phyloP scores from a whole-genome alignment of 257 asterid species.

The Paulownia fortunei region DNA sequence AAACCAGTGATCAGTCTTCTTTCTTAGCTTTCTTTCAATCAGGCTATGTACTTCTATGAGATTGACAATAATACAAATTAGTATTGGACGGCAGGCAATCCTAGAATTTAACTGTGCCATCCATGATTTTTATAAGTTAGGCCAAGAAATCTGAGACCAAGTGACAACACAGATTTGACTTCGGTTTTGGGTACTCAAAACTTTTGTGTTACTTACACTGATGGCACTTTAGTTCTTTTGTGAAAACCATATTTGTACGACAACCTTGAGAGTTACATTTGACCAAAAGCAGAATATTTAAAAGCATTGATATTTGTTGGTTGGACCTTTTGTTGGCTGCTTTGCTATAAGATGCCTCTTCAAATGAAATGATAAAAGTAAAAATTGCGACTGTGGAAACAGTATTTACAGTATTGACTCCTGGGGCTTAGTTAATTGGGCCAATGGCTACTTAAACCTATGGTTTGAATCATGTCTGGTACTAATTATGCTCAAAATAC shows the following conservation, averaged over 20 bases:
- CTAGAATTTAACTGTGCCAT: too few species aligned
- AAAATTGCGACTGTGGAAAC: not conserved
- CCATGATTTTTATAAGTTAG: too few species aligned
- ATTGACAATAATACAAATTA: too few species aligned
- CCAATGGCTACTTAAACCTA: too few species aligned
- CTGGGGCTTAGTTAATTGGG: not conserved
- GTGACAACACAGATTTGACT: conserved; percentile 34
- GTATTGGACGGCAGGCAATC: too few species aligned
- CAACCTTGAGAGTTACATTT: conserved; percentile 13
- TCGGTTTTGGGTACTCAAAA: not conserved
- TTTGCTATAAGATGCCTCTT: too few species aligned
- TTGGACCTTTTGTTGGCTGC: not conserved
- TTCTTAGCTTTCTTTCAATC: not conserved
- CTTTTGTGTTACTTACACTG: not conserved
- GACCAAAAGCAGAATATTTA: not conserved
- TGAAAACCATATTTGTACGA: conserved; percentile 2
- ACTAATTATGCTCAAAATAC: not conserved
- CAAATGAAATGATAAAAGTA: not conserved
- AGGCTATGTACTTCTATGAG: not conserved
- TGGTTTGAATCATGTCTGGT: not conserved
- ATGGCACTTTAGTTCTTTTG: too few species aligned
- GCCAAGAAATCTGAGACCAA: conserved; percentile 13
- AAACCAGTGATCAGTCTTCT: not conserved
- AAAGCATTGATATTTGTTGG: not conserved
- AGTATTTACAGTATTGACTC: too few species aligned